Conservation (phyloP, 192 early-diverging fungal species). For the Chytriomyces sp. region DNA sequence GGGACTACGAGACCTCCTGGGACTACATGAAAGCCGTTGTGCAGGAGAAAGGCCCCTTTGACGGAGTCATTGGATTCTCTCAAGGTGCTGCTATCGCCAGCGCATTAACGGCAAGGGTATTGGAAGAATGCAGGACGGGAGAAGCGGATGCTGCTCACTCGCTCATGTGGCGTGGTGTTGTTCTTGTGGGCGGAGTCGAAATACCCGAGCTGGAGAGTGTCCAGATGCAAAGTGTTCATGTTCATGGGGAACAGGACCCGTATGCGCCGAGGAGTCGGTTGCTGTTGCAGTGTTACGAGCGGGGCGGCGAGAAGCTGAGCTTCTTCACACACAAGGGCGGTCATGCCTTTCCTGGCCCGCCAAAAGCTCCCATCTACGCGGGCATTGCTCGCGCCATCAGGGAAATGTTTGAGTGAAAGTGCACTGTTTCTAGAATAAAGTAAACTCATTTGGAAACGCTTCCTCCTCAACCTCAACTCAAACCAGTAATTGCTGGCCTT, state of each 20-base stretch:
- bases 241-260: neutral
- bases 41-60: neutral
- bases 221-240: neutral
- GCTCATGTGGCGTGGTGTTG: neutral
- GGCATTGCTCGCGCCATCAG: neutral
- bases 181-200: neutral
- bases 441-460: neutral
- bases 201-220: neutral
- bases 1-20: neutral
- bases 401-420: neutral
- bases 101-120: neutral
- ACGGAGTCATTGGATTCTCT: neutral
- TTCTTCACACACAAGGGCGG: neutral
- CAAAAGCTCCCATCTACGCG: neutral
- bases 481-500: no score
- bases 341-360: neutral
- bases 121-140: neutral
- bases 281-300: neutral
- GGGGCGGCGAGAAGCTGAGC: neutral
- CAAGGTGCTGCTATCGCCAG: conserved; percentile 3
- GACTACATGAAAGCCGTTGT: neutral
- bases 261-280: neutral
- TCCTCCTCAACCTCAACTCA: no score
- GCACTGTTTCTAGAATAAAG: neutral
- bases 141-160: neutral